Conservation (phyloP, 306 rosid genomes). For the apple (Malus domestica) region ASM211411v1 NC_041802.1:30687001-30687500, state of each 20-base stretch:
- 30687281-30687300: constrained; percentile 91
- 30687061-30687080: constrained; percentile 68
- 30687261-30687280: constrained; percentile 89
- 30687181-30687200: constrained; percentile 91
- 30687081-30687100: constrained; percentile 85
- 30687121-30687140: constrained; percentile 71
- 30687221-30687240: constrained; percentile 73
- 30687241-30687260: constrained; percentile 81
- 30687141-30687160: constrained; percentile 79
- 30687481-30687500: constrained; percentile 89
- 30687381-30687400: constrained; percentile 91
- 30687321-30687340: constrained; percentile 89
- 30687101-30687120: constrained; percentile 85
- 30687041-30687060: constrained; percentile 74
- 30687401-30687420: constrained; percentile 89
- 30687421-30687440: constrained; percentile 82
- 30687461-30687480: constrained; percentile 92
- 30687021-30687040: constrained; percentile 70
- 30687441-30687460: constrained; percentile 97
- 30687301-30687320: constrained; percentile 92
- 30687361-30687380: constrained; percentile 87
- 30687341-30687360: constrained; percentile 94
- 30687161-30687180: constrained; percentile 97
- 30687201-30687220: constrained; percentile 94
- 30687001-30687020: constrained; percentile 69